Conservation (phyloP, 306 rosid genomes). For the Cucumis hystrix region DNA sequence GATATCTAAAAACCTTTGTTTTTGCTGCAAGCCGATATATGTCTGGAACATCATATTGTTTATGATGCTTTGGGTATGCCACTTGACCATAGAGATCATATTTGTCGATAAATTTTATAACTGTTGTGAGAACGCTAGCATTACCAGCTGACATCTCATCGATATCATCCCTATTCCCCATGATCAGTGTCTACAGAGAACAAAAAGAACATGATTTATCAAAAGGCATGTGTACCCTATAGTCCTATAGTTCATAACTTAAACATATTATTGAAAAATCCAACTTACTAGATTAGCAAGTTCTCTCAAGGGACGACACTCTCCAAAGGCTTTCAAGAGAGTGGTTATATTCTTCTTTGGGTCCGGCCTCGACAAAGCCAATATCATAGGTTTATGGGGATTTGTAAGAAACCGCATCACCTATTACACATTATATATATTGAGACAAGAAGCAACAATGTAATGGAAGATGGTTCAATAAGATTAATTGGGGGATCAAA, state of each 20-base stretch:
- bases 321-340: conserved; percentile 79
- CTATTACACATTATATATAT: conserved; percentile 20
- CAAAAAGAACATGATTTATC: conserved; percentile 12
- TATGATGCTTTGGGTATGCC: conserved; percentile 90
- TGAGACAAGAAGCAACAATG: background rate
- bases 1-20: conserved; percentile 47
- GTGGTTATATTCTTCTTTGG: conserved; percentile 87
- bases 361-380: conserved; percentile 86
- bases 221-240: background rate
- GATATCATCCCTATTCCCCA: conserved; percentile 82
- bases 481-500: background rate
- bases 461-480: background rate
- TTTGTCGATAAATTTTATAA: conserved; percentile 70
- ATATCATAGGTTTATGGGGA: conserved; percentile 86
- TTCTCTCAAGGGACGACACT: conserved; percentile 63
- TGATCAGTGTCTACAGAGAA: conserved; percentile 45
- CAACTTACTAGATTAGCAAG: conserved; percentile 81
- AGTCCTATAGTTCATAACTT: background rate
- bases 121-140: conserved; percentile 66
- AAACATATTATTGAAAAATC: conserved; percentile 2
- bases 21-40: conserved; percentile 75
- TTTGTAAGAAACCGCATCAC: conserved; percentile 75
- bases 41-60: conserved; percentile 84
- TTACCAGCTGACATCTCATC: conserved; percentile 75
- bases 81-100: conserved; percentile 84